Base-by-base conservation (phyloP, 2,329 filamentous ascomycete species). In the Trichoderma atroviride region DNA sequence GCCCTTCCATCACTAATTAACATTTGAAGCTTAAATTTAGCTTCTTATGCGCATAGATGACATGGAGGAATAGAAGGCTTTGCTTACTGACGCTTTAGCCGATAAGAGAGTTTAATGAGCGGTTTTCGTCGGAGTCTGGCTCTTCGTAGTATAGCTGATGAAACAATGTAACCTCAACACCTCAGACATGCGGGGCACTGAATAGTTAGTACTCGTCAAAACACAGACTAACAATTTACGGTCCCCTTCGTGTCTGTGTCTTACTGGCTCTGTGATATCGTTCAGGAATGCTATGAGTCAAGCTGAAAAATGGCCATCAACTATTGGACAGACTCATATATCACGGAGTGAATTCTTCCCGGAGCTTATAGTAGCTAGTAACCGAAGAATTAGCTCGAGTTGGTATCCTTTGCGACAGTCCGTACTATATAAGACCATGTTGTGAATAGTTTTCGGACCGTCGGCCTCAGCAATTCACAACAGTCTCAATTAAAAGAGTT, bases 31-130 rank as follows among this genome's bases (percentile, higher is more conserved):
- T 29, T 47, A 33, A n/a, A 31, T 19, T 19, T 13, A 50, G 11
- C 58, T 40, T 47, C 7, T 61, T 50, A 61, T 50, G 59, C 37
- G 37, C n/a, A 50, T 33, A 24, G 6, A 50, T 61, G 43, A 10
- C 59, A 61, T 61, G 59, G 59, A 61, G 59, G 59, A 61, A 61
- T 61, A 31, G 59, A 61, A 35, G 35, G 29, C 40, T 33, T 50
- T 61, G 59, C 59, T 61, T 61, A 61, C 59, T 52, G 59, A 6
- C 16, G 3, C 6, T 33, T 19, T 27, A 50, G 19, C 59, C 59
- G 35, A 61, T 61, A 13, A 61, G 50, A 31, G 10, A 24, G 50
- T 33, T 35, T 2, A 61, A 22, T 22, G 10, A 9, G 37, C 37
- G 10, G 4, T 3, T 22, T 24, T n/a, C 31, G 6, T 14, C 29